Conservation (phyloP, 1,139 yeast genomes). For the Arxiozyma slooffiae region DNA sequence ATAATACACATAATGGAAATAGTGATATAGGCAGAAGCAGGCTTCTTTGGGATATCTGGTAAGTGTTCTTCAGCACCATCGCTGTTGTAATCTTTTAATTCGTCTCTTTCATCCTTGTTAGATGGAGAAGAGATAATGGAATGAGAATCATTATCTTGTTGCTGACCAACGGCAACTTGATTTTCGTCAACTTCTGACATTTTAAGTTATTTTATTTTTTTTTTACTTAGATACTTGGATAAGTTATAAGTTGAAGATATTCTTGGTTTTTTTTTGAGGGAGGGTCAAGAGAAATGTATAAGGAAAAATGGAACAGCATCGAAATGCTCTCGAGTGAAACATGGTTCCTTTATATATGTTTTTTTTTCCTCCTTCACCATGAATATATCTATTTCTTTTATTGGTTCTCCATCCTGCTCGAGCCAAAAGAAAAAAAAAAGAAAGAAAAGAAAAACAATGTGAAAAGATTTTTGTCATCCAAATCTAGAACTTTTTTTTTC, state of each 20-base stretch:
- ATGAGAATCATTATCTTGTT: constrained; percentile 9
- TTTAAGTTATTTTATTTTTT: too few relatives aligned
- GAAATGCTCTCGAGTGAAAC: neutral
- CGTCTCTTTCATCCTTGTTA: constrained; percentile 17
- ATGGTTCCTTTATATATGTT: neutral
- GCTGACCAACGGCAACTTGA: neutral
- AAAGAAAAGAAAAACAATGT: neutral
- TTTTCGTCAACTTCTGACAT: neutral
- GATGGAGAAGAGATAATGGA: constrained; percentile 17
- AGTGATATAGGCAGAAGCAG: constrained; percentile 42
- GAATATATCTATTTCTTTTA: neutral
- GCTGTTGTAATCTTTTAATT: constrained; percentile 9
- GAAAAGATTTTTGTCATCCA: neutral
- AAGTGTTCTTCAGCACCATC: constrained; percentile 10
- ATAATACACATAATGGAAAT: constrained; percentile 11
- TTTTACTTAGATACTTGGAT: neutral
- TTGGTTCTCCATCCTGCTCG: too few relatives aligned
- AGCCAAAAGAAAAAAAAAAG: too few relatives aligned
- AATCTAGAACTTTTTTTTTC: neutral
- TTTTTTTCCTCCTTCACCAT: too few relatives aligned
- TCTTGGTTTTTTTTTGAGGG: neutral
- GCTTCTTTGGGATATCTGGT: constrained; percentile 15
- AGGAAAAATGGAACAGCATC: neutral
- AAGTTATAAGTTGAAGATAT: too few relatives aligned
- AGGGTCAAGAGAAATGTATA: neutral